These are phyloP conservation scores for Collybia mongolica DNA, from an alignment of 768 basidiomycete species.

Conservation along the genomic window DNA sequence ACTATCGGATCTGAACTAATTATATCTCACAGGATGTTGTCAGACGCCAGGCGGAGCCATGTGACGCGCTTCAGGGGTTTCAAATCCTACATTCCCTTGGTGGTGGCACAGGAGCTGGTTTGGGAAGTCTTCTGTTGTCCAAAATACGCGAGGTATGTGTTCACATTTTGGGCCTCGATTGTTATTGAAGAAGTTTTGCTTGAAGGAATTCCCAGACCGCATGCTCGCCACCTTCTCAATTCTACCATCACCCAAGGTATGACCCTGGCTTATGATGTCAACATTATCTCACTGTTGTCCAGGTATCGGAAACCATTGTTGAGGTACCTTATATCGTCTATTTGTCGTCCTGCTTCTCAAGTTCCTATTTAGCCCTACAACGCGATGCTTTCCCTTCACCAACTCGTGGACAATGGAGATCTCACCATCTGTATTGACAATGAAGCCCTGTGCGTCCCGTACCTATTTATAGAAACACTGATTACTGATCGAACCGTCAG, in stretches of 20 bases:
- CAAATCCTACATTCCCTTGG: slow-evolving; percentile 89
- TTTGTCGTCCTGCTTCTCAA: too few relatives aligned
- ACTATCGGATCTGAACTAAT: too few relatives aligned
- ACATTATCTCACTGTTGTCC: neutral
- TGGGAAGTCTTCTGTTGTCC: slow-evolving; percentile 77
- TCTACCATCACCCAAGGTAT: slow-evolving; percentile 50
- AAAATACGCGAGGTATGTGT: slow-evolving; percentile 77
- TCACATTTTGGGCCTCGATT: slow-evolving; percentile 3
- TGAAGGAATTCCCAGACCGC: slow-evolving; percentile 51
- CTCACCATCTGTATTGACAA: slow-evolving; percentile 85
- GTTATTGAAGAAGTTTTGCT: slow-evolving; percentile 9
- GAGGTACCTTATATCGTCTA: slow-evolving; percentile 41
- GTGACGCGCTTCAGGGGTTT: slow-evolving; percentile 89
- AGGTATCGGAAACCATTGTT: slow-evolving; percentile 56
- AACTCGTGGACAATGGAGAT: slow-evolving; percentile 87
- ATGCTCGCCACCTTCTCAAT: slow-evolving; percentile 58
- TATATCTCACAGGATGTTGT: slow-evolving; percentile 55
- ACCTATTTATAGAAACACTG: neutral
- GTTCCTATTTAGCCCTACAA: slow-evolving; percentile 72
- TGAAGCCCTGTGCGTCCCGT: slow-evolving; percentile 66
- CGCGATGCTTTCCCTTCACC: slow-evolving; percentile 79
- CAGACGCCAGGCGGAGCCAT: slow-evolving; percentile 75
- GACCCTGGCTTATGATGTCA: neutral
- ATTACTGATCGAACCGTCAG: slow-evolving; percentile 29
- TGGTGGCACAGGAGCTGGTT: slow-evolving; percentile 86